Conservation (phyloP, 805 yeast genomes). For the Trichomonascus vanleenenianus region DNA sequence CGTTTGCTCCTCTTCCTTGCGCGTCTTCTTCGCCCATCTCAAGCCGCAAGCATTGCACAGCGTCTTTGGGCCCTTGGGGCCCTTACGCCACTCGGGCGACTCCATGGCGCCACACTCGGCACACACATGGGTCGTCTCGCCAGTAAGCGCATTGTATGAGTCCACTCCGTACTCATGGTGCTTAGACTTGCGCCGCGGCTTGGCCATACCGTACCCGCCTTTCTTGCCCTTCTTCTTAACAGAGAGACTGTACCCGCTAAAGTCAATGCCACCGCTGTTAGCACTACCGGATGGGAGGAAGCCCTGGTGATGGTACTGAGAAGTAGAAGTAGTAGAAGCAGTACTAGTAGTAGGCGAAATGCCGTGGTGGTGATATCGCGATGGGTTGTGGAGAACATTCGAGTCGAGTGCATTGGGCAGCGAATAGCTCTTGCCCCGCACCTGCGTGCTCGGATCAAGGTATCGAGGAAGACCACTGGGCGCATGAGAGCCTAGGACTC, state of each 20-base stretch:
- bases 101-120: conserved; percentile 64
- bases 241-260: conserved; percentile 14
- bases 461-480: conserved; percentile 1
- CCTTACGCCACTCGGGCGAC: conserved; percentile 92
- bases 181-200: not conserved
- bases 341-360: not conserved
- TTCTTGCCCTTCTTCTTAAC: conserved; percentile 5
- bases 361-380: not conserved
- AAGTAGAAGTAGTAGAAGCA: too few species aligned
- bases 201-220: not conserved
- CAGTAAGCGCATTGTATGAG: not conserved
- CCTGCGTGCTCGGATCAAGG: conserved; percentile 1
- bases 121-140: conserved; percentile 32
- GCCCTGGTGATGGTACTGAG: conserved; percentile 5
- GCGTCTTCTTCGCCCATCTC: conserved; percentile 33
- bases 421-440: conserved; percentile 16
- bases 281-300: not conserved
- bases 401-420: conserved; percentile 14
- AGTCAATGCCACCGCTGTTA: conserved; percentile 13
- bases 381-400: not conserved
- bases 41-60: conserved; percentile 92
- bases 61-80: conserved; percentile 76
- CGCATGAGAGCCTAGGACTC: conserved; percentile 1
- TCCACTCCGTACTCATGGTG: conserved; percentile 4
- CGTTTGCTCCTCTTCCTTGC: conserved; percentile 11